phyloP scores from a whole-genome alignment of 2,329 filamentous ascomycete genomes.

The Rutstroemia sp. region DNA sequence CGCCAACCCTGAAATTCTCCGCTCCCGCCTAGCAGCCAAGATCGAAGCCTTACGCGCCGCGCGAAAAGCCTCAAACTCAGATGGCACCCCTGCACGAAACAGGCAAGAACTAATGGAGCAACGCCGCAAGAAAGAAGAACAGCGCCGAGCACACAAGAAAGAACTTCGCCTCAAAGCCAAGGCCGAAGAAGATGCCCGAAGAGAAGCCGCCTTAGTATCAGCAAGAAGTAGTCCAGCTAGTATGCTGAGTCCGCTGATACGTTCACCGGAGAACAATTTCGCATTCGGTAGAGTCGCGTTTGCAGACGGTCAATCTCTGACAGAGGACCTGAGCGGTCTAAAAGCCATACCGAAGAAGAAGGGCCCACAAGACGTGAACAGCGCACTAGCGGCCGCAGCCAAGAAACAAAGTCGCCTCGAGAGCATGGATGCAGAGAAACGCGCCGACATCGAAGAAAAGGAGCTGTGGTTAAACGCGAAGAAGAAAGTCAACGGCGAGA shows the following conservation, averaged over 20 bases:
- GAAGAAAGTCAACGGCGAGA: slow-evolving; percentile 81
- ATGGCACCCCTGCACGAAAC: slow-evolving; percentile 76
- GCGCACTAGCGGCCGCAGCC: slow-evolving; percentile 77
- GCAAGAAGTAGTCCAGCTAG: slow-evolving; percentile 53
- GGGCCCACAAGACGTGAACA: slow-evolving; percentile 77
- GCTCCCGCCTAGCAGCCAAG: slow-evolving; percentile 70
- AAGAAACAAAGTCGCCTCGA: slow-evolving; percentile 77
- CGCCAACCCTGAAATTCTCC: slow-evolving; percentile 65
- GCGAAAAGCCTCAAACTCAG: slow-evolving; percentile 77
- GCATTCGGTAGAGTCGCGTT: slow-evolving; percentile 91
- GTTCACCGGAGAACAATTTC: slow-evolving; percentile 60
- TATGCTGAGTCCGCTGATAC: slow-evolving; percentile 48
- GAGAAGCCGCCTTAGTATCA: slow-evolving; percentile 52
- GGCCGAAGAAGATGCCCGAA: slow-evolving; percentile 65
- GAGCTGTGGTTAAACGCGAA: slow-evolving; percentile 90
- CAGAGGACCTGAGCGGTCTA: slow-evolving; percentile 56
- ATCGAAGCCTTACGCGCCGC: slow-evolving; percentile 80
- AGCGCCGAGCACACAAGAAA: slow-evolving; percentile 84
- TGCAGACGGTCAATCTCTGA: slow-evolving; percentile 72
- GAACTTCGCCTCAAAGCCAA: slow-evolving; percentile 70
- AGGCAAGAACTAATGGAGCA: slow-evolving; percentile 89
- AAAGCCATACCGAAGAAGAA: slow-evolving; percentile 67
- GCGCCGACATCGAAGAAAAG: slow-evolving; percentile 83
- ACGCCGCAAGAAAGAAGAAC: slow-evolving; percentile 77
- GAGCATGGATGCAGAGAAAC: slow-evolving; percentile 70